Evolutionary conservation across 2,329 filamentous ascomycete species (phyloP).

Genomic region (Trichoderma asperellum): DNA sequence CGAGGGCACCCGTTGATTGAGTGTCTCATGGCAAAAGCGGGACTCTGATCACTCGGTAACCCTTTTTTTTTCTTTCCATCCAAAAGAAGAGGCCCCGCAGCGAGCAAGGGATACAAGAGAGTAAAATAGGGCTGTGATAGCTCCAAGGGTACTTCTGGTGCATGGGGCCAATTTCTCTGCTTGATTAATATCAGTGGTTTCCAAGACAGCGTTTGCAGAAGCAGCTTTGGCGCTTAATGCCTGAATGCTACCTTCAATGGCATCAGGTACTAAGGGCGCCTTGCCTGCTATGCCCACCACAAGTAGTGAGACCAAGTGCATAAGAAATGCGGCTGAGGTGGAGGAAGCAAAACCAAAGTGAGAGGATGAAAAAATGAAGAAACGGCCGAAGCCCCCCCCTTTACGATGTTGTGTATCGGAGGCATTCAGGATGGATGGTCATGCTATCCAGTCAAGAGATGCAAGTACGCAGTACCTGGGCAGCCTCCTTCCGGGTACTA

Average conservation of each 20-base stretch:
- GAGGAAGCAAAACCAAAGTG: background rate
- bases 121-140: conserved; percentile 19
- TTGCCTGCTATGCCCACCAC: background rate
- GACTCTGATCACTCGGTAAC: conserved; percentile 28
- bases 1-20: conserved; percentile 24
- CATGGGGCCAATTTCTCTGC: background rate
- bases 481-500: background rate
- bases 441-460: background rate
- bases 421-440: background rate
- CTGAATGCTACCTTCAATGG: background rate
- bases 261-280: background rate
- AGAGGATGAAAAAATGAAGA: background rate
- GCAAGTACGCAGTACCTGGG: background rate
- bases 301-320: background rate
- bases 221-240: background rate
- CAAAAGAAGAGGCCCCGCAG: conserved; percentile 11
- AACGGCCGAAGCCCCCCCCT: background rate
- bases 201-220: background rate
- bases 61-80: conserved; percentile 20
- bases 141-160: background rate
- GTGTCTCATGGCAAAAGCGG: conserved; percentile 26
- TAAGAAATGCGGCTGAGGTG: background rate
- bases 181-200: background rate
- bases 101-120: conserved; percentile 14
- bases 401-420: conserved; percentile 1